phyloP scores from a whole-genome alignment of 805 yeast species.

The Torulaspora maleeae region DNA sequence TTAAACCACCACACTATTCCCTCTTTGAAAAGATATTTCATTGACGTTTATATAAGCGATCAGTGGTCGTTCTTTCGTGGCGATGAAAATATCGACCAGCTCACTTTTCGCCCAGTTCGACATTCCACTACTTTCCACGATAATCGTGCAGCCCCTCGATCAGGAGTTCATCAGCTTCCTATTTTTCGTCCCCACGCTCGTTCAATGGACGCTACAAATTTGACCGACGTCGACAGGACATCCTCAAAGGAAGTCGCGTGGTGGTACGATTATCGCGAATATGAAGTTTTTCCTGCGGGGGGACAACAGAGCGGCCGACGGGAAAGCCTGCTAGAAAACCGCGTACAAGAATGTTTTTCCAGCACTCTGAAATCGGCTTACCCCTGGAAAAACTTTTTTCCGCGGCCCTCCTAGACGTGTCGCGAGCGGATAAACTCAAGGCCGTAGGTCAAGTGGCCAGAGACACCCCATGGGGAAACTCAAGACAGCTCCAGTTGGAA shows the following conservation, averaged over 20 bases:
- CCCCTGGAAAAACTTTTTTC: slow-evolving; percentile 3
- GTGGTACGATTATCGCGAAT: neutral
- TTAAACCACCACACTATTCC: neutral
- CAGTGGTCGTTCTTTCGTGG: slow-evolving; percentile 1
- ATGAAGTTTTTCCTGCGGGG: neutral
- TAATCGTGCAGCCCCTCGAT: neutral
- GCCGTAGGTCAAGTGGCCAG: neutral
- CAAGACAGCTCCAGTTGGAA: neutral
- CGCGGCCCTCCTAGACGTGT: neutral
- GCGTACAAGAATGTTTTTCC: slow-evolving; percentile 1
- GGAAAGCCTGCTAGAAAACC: neutral
- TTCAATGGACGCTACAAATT: neutral
- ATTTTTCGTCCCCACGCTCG: slow-evolving; percentile 6
- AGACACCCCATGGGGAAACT: slow-evolving; percentile 4
- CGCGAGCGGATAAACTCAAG: neutral
- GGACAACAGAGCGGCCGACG: neutral
- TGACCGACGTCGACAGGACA: too few species aligned
- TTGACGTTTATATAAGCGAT: slow-evolving; percentile 1
- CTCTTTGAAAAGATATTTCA: neutral
- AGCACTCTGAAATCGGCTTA: neutral
- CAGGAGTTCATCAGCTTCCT: slow-evolving; percentile 8
- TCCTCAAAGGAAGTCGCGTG: neutral
- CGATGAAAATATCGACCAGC: neutral
- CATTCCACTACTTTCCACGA: slow-evolving; percentile 6
- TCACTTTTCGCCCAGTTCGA: neutral